Conservation (phyloP, 176 grass and related monocot species). For the Musa beccarii region DNA sequence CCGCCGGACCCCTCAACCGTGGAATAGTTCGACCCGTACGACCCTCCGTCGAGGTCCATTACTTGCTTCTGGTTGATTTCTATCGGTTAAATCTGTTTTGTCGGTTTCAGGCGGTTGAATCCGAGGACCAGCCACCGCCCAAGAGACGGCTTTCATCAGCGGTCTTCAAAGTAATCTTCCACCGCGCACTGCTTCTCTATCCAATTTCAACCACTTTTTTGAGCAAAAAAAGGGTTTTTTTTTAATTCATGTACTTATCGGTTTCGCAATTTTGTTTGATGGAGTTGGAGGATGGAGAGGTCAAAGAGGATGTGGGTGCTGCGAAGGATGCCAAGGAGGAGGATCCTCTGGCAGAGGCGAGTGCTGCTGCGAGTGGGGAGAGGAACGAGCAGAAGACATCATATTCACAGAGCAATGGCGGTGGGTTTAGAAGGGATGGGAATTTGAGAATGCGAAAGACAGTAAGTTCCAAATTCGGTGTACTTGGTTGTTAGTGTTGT, state of each 20-base stretch:
- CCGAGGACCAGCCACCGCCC: constrained; percentile 42
- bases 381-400: constrained; percentile 28
- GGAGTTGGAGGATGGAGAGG: constrained; percentile 50
- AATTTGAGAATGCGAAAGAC: constrained; percentile 30
- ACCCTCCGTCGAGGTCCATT: not conserved
- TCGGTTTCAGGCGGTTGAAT: constrained; percentile 41
- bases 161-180: constrained; percentile 58
- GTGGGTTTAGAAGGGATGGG: constrained; percentile 60
- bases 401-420: constrained; percentile 29
- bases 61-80: not conserved
- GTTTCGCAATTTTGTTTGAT: not conserved
- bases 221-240: not conserved
- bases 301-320: constrained; percentile 31
- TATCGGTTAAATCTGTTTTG: constrained; percentile 12
- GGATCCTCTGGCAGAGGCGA: constrained; percentile 2
- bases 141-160: constrained; percentile 74
- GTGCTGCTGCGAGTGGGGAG: constrained; percentile 15
- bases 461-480: constrained; percentile 22
- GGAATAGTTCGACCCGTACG: constrained; percentile 57
- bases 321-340: constrained; percentile 19
- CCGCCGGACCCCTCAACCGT: constrained; percentile 29
- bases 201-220: not conserved
- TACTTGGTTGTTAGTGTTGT: not conserved
- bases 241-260: not conserved
- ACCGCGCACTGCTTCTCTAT: not conserved